These are phyloP conservation scores for Saposhnikovia divaricata DNA, from an alignment of 129 eudicot genomes.

Conservation along the genomic window DNA sequence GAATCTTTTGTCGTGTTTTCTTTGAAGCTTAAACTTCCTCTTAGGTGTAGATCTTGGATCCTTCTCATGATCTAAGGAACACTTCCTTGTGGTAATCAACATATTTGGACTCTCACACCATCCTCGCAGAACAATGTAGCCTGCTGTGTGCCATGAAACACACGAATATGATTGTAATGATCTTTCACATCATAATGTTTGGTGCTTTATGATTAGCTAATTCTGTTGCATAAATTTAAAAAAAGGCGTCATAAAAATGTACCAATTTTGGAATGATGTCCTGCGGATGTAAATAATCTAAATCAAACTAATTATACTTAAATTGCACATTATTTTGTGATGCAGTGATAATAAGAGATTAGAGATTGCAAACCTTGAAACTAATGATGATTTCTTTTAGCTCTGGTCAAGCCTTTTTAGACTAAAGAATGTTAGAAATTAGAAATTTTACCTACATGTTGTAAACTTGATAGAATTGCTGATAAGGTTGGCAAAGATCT, in stretches of 20 bases:
- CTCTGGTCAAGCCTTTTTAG: background rate
- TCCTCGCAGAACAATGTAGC: conserved; percentile 73
- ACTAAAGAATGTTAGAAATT: background rate
- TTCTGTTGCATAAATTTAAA: background rate
- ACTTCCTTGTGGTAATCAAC: conserved; percentile 2
- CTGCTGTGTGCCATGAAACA: conserved; percentile 54
- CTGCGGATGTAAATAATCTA: background rate
- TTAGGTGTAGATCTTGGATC: conserved; percentile 31
- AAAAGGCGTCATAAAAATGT: background rate
- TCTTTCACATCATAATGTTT: background rate
- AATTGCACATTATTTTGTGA: background rate
- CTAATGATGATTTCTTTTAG: background rate
- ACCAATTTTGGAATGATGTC: background rate
- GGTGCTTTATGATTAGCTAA: background rate
- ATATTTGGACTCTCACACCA: conserved; percentile 54
- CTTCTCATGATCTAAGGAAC: conserved; percentile 6
- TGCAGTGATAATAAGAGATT: background rate
- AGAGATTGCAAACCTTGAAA: background rate
- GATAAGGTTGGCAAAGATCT: conserved; percentile 88
- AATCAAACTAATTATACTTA: background rate
- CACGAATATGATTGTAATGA: background rate
- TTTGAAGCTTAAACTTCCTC: conserved; percentile 33
- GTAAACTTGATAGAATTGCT: conserved; percentile 97
- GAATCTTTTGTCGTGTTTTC: conserved; percentile 31
- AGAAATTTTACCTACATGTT: conserved; percentile 45